phyloP scores from a whole-genome alignment of 148 eudicot genomes.

The Chenopodium formosanum region DNA sequence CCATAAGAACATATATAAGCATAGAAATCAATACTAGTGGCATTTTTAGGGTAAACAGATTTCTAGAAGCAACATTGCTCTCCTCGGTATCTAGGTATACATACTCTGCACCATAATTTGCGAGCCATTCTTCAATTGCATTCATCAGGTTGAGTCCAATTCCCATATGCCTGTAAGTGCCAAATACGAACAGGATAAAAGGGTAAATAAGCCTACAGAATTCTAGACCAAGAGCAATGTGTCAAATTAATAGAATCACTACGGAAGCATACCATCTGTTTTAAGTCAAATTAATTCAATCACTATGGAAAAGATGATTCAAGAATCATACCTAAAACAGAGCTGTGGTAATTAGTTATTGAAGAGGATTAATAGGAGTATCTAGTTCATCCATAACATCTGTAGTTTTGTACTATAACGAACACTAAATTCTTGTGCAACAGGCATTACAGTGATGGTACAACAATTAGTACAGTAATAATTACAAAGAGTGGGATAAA shows the following conservation, averaged over 20 bases:
- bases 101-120: constrained; percentile 7
- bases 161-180: constrained; percentile 2
- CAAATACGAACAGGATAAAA: neutral
- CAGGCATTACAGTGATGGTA: neutral
- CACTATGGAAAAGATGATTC: neutral
- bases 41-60: constrained; percentile 15
- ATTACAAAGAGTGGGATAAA: neutral
- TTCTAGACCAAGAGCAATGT: neutral
- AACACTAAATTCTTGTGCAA: neutral
- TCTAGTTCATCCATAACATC: neutral
- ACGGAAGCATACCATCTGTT: neutral
- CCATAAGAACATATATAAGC: neutral
- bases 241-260: too few relatives aligned
- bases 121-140: constrained; percentile 19
- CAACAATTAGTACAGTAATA: neutral
- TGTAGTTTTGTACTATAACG: neutral
- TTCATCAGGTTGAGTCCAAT: constrained; percentile 10
- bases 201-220: neutral
- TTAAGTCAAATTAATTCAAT: neutral
- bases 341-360: neutral
- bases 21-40: neutral
- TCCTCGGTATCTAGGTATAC: constrained; percentile 9
- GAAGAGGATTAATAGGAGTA: neutral
- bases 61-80: constrained; percentile 5
- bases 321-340: neutral